phyloP scores from a whole-genome alignment of 257 asterid species.

The Lycium barbarum region DNA sequence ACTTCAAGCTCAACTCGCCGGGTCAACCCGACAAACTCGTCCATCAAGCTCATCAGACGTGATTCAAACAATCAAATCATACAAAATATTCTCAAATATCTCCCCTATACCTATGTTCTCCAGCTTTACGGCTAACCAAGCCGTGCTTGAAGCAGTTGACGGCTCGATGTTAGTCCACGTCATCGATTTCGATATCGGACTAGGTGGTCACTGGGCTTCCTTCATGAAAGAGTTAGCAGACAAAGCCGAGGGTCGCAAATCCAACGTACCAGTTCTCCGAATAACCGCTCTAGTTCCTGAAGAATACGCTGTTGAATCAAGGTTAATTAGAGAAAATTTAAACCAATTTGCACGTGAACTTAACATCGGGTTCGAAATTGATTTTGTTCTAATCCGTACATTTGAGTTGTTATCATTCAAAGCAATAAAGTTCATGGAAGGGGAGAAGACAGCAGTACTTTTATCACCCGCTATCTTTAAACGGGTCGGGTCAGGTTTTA shows the following conservation, averaged over 20 bases:
- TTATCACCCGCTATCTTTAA: constrained; percentile 78
- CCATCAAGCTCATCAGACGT: constrained; percentile 60
- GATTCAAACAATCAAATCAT: constrained; percentile 76
- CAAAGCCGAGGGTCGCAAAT: constrained; percentile 53
- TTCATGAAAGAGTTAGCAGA: constrained; percentile 86
- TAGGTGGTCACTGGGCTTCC: constrained; percentile 86
- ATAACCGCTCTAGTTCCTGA: constrained; percentile 82
- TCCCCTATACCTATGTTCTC: constrained; percentile 88
- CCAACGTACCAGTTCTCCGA: constrained; percentile 55
- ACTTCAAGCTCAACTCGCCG: constrained; percentile 72
- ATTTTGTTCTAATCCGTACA: constrained; percentile 57
- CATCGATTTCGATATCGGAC: constrained; percentile 79
- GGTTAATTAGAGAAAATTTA: constrained; percentile 67
- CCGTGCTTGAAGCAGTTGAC: constrained; percentile 80
- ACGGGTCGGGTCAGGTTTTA: constrained; percentile 69
- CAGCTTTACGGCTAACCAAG: constrained; percentile 89
- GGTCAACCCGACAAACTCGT: constrained; percentile 57
- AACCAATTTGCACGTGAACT: constrained; percentile 76
- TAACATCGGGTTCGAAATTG: constrained; percentile 70
- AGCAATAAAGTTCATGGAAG: constrained; percentile 74
- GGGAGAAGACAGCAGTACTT: constrained; percentile 70
- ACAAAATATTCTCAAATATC: constrained; percentile 64
- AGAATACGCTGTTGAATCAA: constrained; percentile 68
- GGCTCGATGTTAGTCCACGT: constrained; percentile 67
- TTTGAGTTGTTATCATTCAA: constrained; percentile 75